Evolutionary conservation across 345 rosid genomes (phyloP).

Genomic region (Pistacia atlantica): DNA sequence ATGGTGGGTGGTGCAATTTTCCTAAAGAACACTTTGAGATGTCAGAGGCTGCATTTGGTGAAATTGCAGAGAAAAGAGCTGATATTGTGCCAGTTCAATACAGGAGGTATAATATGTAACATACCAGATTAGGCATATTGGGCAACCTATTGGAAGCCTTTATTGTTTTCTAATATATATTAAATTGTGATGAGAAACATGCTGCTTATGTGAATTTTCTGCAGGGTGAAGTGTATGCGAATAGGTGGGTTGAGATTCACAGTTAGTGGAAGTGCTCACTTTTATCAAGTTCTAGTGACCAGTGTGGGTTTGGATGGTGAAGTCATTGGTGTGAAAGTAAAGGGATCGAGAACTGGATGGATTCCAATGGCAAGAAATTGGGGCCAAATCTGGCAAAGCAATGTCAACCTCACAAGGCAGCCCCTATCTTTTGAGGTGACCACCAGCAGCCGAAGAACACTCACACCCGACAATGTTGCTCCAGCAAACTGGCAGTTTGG

Average conservation of each 20-base stretch:
- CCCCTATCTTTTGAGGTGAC: conserved; percentile 89
- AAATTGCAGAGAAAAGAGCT: conserved; percentile 69
- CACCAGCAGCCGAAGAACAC: conserved; percentile 56
- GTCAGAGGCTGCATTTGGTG: conserved; percentile 84
- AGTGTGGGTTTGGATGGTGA: conserved; percentile 87
- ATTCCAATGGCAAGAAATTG: conserved; percentile 94
- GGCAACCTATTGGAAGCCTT: conserved; percentile 1
- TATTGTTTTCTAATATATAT: not conserved
- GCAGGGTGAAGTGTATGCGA: conserved; percentile 71
- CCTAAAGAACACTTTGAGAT: conserved; percentile 90
- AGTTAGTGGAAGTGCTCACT: conserved; percentile 64
- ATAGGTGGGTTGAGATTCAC: conserved; percentile 79
- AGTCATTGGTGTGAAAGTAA: conserved; percentile 78
- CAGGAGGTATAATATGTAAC: conserved; percentile 42
- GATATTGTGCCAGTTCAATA: conserved; percentile 82
- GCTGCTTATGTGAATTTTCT: conserved; percentile 12
- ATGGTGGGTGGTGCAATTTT: conserved; percentile 94
- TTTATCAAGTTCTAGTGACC: conserved; percentile 72
- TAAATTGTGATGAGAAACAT: not conserved
- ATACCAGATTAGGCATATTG: not conserved
- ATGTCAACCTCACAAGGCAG: conserved; percentile 71
- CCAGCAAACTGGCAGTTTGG: conserved; percentile 81
- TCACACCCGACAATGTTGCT: conserved; percentile 81
- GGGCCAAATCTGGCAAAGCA: conserved; percentile 90
- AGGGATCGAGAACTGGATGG: conserved; percentile 93